Evolutionary conservation across 2,329 filamentous ascomycete genomes (phyloP), one percentile per base, ranked within the genome.

Genomic region (Phaeophleospora eucalypticola): DNA sequence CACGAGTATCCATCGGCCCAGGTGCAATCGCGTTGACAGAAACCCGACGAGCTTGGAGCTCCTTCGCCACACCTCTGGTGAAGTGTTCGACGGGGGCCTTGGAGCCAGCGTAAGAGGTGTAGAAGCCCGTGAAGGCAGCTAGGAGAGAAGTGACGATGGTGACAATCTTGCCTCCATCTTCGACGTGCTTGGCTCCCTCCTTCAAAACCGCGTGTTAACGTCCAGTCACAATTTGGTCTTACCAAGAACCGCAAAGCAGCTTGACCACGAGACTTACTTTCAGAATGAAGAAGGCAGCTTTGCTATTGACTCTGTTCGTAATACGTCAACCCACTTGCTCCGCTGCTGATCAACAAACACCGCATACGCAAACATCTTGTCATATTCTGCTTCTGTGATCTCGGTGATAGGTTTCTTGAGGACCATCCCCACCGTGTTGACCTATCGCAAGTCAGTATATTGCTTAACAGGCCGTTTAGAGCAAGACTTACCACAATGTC

Each of bases 391-490:
- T 53, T 75, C 73, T 3, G 59, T 63, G 38, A 75, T 70, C 10
- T 70, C 68, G 1, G 60, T 60, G 27, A 73, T 71, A 4, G 69
- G 65, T 62, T 75, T 75, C 68, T 73, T 73, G 36, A 73, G 58
- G 24, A 72, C 71, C 59, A 72, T 74, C 36, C 73, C 73, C 18
- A 74, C 63, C 2, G 71, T 75, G 59, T 76, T 75, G 12, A 20
- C 24, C 8, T 32, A 12, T 16, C 14, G 20, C 4, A n/a, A n/a
- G n/a, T n/a, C n/a, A n/a, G n/a, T n/a, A n/a, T n/a, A n/a, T n/a
- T n/a, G n/a, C n/a, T n/a, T n/a, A n/a, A n/a, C n/a, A n/a, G n/a
- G n/a, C n/a, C 20, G n/a, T 27, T 4, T n/a, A 16, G 34, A n/a
- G 7, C 34, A 15, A 40, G 16, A 27, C 34, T 37, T 47, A 76